These are phyloP conservation scores for Cornus suecica DNA, from an alignment of 148 eudicot genomes.

Conservation along the genomic window DNA sequence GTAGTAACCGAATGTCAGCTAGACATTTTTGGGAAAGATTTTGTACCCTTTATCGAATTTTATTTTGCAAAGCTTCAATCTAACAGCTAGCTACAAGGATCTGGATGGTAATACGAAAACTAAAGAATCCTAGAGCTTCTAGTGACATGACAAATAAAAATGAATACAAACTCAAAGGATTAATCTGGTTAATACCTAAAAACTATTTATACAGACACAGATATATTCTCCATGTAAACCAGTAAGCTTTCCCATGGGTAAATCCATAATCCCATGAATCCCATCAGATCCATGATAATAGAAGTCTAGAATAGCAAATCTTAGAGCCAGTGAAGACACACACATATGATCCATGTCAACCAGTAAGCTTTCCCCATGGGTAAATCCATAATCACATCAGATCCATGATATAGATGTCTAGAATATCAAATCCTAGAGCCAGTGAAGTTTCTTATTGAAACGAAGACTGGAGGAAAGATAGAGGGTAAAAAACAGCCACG, in stretches of 20 bases:
- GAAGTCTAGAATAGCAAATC: neutral
- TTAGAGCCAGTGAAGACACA: neutral
- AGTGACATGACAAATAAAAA: neutral
- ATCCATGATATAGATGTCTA: neutral
- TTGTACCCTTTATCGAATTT: neutral
- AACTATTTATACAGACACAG: too few relatives aligned
- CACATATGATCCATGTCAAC: neutral
- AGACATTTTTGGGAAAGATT: neutral
- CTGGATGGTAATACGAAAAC: neutral
- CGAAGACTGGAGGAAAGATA: too few relatives aligned
- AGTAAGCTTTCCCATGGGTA: neutral
- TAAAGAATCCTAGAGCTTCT: neutral
- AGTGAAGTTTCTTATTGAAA: neutral
- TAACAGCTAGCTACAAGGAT: neutral
- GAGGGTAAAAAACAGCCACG: too few relatives aligned
- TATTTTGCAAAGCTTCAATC: neutral
- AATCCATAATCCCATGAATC: neutral
- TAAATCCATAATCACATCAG: neutral
- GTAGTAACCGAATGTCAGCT: neutral
- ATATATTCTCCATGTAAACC: neutral
- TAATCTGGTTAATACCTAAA: neutral
- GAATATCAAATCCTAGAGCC: neutral
- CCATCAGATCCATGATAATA: neutral
- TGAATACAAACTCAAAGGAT: neutral
- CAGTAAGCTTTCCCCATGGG: neutral